A percentile compares a stretch with the other conserved stretches of the same genome.
Evolutionary conservation across 306 rosid species (phyloP).

Genomic region (Nissolia schottii): DNA sequence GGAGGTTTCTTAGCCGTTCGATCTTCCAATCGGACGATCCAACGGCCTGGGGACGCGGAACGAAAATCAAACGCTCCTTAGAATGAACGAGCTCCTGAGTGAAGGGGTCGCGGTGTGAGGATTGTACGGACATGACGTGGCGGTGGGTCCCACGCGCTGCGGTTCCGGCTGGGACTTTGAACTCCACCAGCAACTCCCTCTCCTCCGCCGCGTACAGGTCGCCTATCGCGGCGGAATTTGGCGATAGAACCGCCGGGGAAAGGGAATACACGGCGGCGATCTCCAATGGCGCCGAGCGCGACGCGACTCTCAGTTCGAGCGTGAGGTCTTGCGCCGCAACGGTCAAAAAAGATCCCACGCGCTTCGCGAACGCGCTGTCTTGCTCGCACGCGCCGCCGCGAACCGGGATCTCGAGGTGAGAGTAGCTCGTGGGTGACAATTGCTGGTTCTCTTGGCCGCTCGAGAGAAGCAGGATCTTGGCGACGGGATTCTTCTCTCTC

Average conservation of each 20-base stretch:
- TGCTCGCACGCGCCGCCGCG: constrained; percentile 17
- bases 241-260: constrained; percentile 31
- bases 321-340: constrained; percentile 60
- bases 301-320: constrained; percentile 43
- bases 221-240: constrained; percentile 35
- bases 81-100: constrained; percentile 48
- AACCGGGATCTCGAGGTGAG: constrained; percentile 45
- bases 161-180: constrained; percentile 47
- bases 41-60: constrained; percentile 55
- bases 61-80: constrained; percentile 38
- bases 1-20: constrained; percentile 53
- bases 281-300: constrained; percentile 46
- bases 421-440: constrained; percentile 43
- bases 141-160: constrained; percentile 41
- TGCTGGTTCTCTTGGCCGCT: constrained; percentile 9
- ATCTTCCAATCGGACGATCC: constrained; percentile 45
- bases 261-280: constrained; percentile 57
- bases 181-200: constrained; percentile 58
- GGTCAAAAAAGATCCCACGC: constrained; percentile 40
- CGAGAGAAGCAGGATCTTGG: constrained; percentile 59
- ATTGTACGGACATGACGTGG: constrained; percentile 51
- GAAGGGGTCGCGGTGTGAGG: constrained; percentile 46
- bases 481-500: constrained; percentile 63
- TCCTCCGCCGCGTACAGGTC: constrained; percentile 64
- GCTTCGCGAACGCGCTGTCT: constrained; percentile 39